Evolutionary conservation across 192 early-diverging fungal species (phyloP).

Genomic region (Helicostylum pulchrum): DNA sequence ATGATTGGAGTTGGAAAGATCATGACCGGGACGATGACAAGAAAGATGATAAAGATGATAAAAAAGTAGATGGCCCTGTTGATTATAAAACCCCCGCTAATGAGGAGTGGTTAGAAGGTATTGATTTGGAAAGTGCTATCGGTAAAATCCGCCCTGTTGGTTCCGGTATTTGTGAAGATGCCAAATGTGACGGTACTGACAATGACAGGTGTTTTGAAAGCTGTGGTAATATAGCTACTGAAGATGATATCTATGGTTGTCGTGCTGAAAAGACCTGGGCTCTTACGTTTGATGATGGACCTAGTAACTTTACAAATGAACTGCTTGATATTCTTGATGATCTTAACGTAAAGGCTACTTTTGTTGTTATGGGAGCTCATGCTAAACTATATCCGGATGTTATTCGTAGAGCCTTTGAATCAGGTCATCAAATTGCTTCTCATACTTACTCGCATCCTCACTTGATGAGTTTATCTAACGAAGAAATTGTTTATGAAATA

Average conservation of each 20-base stretch:
- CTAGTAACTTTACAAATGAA: conserved; percentile 44
- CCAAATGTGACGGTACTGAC: conserved; percentile 32
- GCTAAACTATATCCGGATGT: conserved; percentile 45
- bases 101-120: conserved; percentile 7
- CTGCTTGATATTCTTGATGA: conserved; percentile 52
- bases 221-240: conserved; percentile 25
- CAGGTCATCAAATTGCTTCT: conserved; percentile 61
- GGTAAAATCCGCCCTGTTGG: conserved; percentile 18
- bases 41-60: neutral
- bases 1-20: neutral
- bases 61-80: neutral
- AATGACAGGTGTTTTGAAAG: conserved; percentile 32
- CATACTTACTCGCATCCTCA: conserved; percentile 53
- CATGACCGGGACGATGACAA: neutral
- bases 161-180: conserved; percentile 21
- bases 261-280: conserved; percentile 26
- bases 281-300: conserved; percentile 58
- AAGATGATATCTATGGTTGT: conserved; percentile 29
- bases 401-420: conserved; percentile 42
- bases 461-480: conserved; percentile 43
- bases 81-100: conserved; percentile 6
- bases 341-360: conserved; percentile 60
- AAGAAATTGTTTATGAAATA: conserved; percentile 41
- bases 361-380: conserved; percentile 62
- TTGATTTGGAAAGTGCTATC: neutral